These are phyloP conservation scores for Pseudogymnoascus sp. DNA, from an alignment of 2,329 filamentous ascomycete genomes.

Conservation along the genomic window DNA sequence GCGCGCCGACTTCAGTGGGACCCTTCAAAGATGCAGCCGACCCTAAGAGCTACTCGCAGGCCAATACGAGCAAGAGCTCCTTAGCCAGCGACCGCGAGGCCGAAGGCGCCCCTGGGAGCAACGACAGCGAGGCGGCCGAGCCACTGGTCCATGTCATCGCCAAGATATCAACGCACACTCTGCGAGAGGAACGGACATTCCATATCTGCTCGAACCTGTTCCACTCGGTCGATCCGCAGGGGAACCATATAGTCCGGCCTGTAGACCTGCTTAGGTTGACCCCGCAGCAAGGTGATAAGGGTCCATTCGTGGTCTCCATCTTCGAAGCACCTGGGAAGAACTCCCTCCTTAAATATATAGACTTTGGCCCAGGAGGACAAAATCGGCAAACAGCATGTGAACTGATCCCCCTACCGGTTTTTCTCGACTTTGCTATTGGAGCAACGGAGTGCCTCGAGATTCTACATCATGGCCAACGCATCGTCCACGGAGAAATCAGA, in stretches of 20 bases:
- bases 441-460: conserved; percentile 80
- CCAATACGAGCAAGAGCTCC: background rate
- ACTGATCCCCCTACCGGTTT: conserved; percentile 57
- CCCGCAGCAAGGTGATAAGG: conserved; percentile 60
- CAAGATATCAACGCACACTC: conserved; percentile 71
- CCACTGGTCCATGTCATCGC: conserved; percentile 56
- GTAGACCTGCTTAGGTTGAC: conserved; percentile 71
- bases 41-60: conserved; percentile 1
- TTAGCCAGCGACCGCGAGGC: background rate
- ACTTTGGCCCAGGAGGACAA: conserved; percentile 64
- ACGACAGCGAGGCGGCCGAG: conserved; percentile 14
- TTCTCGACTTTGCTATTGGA: conserved; percentile 87
- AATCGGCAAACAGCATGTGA: conserved; percentile 17
- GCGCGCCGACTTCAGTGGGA: conserved; percentile 32
- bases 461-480: conserved; percentile 79
- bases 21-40: conserved; percentile 22
- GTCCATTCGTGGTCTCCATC: conserved; percentile 68
- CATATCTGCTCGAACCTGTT: conserved; percentile 72
- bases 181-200: conserved; percentile 81
- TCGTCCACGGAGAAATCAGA: conserved; percentile 85
- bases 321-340: conserved; percentile 74
- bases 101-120: background rate
- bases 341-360: conserved; percentile 60
- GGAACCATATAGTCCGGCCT: conserved; percentile 70
- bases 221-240: conserved; percentile 62